A percentile compares a stretch with the other conserved stretches of the same genome.
Evolutionary conservation across 2,329 filamentous ascomycete species (phyloP).

Genomic region (Verticillium nubilum): DNA sequence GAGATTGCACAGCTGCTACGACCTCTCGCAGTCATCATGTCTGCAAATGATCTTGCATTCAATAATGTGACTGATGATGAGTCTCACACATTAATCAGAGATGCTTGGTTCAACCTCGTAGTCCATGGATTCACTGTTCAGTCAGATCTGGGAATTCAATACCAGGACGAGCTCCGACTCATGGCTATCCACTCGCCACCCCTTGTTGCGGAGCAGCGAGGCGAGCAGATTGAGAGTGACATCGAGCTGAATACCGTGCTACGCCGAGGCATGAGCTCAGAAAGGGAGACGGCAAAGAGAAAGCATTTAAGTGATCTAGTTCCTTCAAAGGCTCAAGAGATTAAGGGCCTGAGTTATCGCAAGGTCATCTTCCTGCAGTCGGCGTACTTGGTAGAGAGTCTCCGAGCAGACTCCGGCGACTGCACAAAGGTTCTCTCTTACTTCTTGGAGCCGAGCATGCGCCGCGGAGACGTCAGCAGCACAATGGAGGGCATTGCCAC

Average conservation of each 20-base stretch:
- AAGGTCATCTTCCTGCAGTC: conserved; percentile 91
- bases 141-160: conserved; percentile 66
- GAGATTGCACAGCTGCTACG: conserved; percentile 86
- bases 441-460: conserved; percentile 87
- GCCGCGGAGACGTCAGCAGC: conserved; percentile 55
- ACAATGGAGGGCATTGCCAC: conserved; percentile 59
- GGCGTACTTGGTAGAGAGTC: conserved; percentile 80
- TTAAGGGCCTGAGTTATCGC: conserved; percentile 78
- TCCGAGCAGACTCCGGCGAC: conserved; percentile 81
- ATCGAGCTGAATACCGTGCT: conserved; percentile 95
- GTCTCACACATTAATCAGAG: conserved; percentile 67
- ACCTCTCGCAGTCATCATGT: conserved; percentile 81
- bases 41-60: conserved; percentile 52
- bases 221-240: conserved; percentile 89
- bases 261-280: conserved; percentile 75
- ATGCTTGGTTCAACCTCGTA: conserved; percentile 98
- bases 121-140: conserved; percentile 82
- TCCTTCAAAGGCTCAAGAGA: conserved; percentile 70
- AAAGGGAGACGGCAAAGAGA: conserved; percentile 76
- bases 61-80: conserved; percentile 56
- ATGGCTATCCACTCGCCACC: conserved; percentile 86
- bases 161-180: conserved; percentile 71
- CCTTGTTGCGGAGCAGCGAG: conserved; percentile 80
- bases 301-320: conserved; percentile 68
- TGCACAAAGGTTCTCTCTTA: conserved; percentile 88